Conservation (phyloP, 768 basidiomycete species). For the Plicaturopsis crispa region DNA sequence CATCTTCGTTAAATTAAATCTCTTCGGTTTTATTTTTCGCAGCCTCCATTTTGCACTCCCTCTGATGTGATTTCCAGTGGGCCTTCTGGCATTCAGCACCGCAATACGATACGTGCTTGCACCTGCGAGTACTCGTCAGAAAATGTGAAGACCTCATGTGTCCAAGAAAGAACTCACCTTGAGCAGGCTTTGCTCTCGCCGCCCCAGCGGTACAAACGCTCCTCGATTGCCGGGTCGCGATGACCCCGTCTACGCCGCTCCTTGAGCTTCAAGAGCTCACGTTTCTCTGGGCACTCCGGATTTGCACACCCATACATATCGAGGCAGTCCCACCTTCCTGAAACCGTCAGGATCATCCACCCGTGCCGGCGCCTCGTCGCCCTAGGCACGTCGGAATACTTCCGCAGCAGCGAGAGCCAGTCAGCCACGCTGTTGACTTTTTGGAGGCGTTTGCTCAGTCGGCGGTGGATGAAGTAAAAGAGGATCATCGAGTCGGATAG, state of each 20-base stretch:
- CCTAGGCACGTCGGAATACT: slow-evolving; percentile 13
- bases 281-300: slow-evolving; percentile 14
- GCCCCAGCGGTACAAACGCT: slow-evolving; percentile 17
- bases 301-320: slow-evolving; percentile 14
- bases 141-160: not conserved
- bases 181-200: slow-evolving; percentile 14
- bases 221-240: slow-evolving; percentile 16
- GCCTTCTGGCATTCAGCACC: slow-evolving; percentile 16
- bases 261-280: slow-evolving; percentile 12
- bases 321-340: slow-evolving; percentile 19
- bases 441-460: slow-evolving; percentile 10
- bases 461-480: slow-evolving; percentile 20
- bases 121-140: slow-evolving; percentile 2
- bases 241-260: slow-evolving; percentile 13
- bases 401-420: slow-evolving; percentile 12
- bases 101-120: slow-evolving; percentile 16
- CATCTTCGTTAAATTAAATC: not conserved
- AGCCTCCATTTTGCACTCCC: slow-evolving; percentile 8
- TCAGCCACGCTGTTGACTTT: slow-evolving; percentile 9
- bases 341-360: slow-evolving; percentile 14
- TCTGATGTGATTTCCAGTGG: slow-evolving; percentile 16
- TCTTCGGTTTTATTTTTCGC: not conserved
- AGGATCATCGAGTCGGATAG: slow-evolving; percentile 11
- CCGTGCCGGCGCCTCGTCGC: slow-evolving; percentile 11
- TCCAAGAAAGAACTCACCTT: slow-evolving; percentile 8